A percentile compares a stretch with the other conserved stretches of the same genome.
Conservation (phyloP, 139 green algal genomes). For the Ettlia oleoabundans region DNA sequence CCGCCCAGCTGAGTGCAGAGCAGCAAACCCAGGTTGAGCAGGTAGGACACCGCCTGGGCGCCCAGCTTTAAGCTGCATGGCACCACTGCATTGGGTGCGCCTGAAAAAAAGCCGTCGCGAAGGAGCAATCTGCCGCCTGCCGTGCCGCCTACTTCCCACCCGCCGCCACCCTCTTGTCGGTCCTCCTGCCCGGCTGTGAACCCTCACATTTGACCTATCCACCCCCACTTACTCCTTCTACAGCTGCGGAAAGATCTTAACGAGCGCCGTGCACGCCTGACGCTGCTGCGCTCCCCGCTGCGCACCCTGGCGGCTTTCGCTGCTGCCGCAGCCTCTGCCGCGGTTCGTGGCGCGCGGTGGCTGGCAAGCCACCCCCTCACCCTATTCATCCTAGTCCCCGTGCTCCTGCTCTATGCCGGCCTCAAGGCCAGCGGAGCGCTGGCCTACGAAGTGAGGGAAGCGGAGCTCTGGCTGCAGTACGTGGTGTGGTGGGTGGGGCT, state of each 20-base stretch:
- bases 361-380: slow-evolving; percentile 68
- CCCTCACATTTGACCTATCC: not conserved
- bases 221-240: not conserved
- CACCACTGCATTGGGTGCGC: no score
- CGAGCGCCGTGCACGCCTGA: slow-evolving; percentile 45
- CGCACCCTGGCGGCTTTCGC: slow-evolving; percentile 67
- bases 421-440: slow-evolving; percentile 43
- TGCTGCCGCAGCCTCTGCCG: slow-evolving; percentile 32
- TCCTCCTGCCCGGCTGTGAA: not conserved
- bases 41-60: not conserved
- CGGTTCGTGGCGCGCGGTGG: slow-evolving; percentile 53
- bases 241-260: slow-evolving; percentile 33
- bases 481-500: slow-evolving; percentile 88
- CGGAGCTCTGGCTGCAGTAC: slow-evolving; percentile 68
- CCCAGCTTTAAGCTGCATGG: slow-evolving; percentile 1
- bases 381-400: slow-evolving; percentile 66
- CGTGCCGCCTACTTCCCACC: no score
- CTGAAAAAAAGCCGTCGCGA: no score
- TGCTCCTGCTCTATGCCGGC: slow-evolving; percentile 58
- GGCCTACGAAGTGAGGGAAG: slow-evolving; percentile 23
- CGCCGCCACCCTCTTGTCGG: not conserved
- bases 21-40: slow-evolving; percentile 13
- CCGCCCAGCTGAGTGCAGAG: not conserved
- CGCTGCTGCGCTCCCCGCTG: slow-evolving; percentile 59
- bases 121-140: no score